Conservation (phyloP, 495 filamentous ascomycete species). For the Rhypophila decipiens region DNA sequence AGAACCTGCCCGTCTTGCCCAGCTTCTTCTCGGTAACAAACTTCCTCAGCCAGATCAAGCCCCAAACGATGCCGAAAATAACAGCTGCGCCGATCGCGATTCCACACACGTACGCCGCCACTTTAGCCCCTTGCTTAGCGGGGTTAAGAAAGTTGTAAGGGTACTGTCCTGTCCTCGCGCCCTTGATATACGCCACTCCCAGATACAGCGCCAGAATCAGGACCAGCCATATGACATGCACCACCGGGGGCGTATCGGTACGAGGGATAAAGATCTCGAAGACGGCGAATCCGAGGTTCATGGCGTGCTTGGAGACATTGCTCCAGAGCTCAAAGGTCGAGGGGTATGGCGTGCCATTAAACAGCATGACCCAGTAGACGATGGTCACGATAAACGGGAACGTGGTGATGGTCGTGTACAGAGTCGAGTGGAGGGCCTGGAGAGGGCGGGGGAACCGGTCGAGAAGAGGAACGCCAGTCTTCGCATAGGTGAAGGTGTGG, state of each 20-base stretch:
- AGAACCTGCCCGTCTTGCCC: constrained; percentile 41
- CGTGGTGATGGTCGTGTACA: constrained; percentile 59
- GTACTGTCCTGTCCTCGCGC: constrained; percentile 63
- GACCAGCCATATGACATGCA: constrained; percentile 52
- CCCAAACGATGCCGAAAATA: constrained; percentile 51
- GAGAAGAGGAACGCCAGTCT: constrained; percentile 48
- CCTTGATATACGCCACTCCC: constrained; percentile 65
- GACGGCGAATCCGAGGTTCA: constrained; percentile 66
- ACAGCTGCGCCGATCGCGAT: constrained; percentile 59
- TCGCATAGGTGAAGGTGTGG: constrained; percentile 63
- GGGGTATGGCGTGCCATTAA: constrained; percentile 45
- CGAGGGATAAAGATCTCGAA: constrained; percentile 65
- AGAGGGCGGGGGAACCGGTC: constrained; percentile 54
- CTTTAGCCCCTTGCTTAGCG: constrained; percentile 28
- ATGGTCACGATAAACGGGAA: constrained; percentile 65
- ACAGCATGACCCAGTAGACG: constrained; percentile 58
- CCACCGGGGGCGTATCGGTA: constrained; percentile 49
- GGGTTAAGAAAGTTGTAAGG: constrained; percentile 69
- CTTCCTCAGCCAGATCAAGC: constrained; percentile 39
- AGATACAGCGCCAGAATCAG: constrained; percentile 65
- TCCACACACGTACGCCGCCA: constrained; percentile 54
- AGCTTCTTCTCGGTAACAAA: constrained; percentile 49
- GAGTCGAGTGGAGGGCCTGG: constrained; percentile 58
- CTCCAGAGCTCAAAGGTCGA: constrained; percentile 52
- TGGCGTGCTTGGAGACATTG: constrained; percentile 67